phyloP scores from a whole-genome alignment of 2,329 filamentous ascomycete species.

The Calonectria crousiana region DNA sequence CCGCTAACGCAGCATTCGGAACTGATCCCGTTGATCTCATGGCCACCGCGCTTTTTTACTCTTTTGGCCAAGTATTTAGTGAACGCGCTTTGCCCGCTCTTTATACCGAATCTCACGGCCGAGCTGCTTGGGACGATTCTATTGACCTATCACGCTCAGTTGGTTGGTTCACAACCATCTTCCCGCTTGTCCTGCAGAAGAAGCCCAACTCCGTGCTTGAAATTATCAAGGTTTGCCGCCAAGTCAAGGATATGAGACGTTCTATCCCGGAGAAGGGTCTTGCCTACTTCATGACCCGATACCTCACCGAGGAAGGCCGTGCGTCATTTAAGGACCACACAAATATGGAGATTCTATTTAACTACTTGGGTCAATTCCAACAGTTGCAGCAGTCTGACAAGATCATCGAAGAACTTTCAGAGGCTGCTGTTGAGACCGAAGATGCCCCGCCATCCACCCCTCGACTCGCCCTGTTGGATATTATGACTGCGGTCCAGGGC shows the following conservation, averaged over 20 bases:
- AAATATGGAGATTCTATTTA: conserved; percentile 46
- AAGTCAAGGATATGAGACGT: conserved; percentile 37
- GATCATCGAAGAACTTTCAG: neutral
- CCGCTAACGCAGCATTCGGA: conserved; percentile 33
- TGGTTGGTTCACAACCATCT: conserved; percentile 53
- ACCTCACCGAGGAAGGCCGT: conserved; percentile 33
- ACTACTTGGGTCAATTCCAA: conserved; percentile 38
- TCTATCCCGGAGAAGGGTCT: conserved; percentile 33
- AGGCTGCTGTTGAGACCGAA: neutral
- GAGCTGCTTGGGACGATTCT: conserved; percentile 44
- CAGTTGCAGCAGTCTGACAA: conserved; percentile 33
- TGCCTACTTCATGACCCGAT: conserved; percentile 34
- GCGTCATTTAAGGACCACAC: conserved; percentile 45
- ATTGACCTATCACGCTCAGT: conserved; percentile 48
- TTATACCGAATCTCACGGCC: conserved; percentile 50
- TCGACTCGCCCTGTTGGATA: neutral
- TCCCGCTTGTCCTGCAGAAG: conserved; percentile 34
- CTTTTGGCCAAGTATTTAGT: conserved; percentile 42
- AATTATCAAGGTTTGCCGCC: conserved; percentile 16
- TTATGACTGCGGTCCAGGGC: neutral
- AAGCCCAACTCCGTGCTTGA: neutral
- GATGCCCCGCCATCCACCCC: neutral
- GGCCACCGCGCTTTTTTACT: conserved; percentile 40
- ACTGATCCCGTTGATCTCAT: conserved; percentile 49
- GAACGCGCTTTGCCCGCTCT: conserved; percentile 42